phyloP scores from a whole-genome alignment of 345 rosid genomes.

The Euphorbia lathyris region DNA sequence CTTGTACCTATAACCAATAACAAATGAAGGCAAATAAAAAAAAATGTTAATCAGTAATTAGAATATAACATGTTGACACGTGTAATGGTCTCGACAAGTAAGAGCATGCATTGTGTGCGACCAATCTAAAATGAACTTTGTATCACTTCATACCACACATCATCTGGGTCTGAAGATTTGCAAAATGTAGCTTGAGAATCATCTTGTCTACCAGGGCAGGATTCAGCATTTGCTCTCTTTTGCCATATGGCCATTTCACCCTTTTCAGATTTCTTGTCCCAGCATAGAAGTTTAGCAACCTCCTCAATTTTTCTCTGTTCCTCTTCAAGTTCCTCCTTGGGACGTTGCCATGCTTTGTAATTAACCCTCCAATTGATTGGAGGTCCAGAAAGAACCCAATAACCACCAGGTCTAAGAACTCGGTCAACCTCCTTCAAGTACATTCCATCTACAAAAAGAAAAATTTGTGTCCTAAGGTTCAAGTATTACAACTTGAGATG shows the following conservation, averaged over 20 bases:
- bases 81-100: not conserved
- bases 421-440: constrained; percentile 96
- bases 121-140: constrained; percentile 7
- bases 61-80: not conserved
- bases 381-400: constrained; percentile 97
- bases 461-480: constrained; percentile 16
- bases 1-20: constrained; percentile 65
- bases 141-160: constrained; percentile 70
- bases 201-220: constrained; percentile 61
- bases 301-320: constrained; percentile 90
- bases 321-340: constrained; percentile 85
- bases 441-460: constrained; percentile 63
- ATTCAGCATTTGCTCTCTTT: constrained; percentile 60
- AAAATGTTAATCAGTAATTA: not conserved
- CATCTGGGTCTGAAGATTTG: constrained; percentile 64
- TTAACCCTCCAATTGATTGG: constrained; percentile 91
- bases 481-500: constrained; percentile 6
- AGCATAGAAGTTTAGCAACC: constrained; percentile 81
- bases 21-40: constrained; percentile 11
- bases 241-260: constrained; percentile 97
- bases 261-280: constrained; percentile 89
- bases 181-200: constrained; percentile 67
- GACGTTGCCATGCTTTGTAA: constrained; percentile 93
- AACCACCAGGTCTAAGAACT: constrained; percentile 96
- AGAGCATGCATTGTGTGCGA: not conserved